These are phyloP conservation scores for Primulina eburnea DNA, from an alignment of 257 asterid genomes.

Conservation along the genomic window DNA sequence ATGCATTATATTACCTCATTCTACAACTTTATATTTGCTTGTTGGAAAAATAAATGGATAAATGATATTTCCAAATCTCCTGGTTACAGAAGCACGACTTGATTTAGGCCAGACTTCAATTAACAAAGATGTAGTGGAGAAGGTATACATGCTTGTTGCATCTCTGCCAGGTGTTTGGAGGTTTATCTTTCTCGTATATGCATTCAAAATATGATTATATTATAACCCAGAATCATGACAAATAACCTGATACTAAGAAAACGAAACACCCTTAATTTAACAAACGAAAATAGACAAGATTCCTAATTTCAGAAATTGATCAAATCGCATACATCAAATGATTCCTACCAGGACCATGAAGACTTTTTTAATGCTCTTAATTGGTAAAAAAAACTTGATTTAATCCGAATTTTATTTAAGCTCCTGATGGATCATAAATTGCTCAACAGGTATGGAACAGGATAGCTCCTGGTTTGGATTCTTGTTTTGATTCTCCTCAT, in stretches of 20 bases:
- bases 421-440: neutral
- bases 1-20: neutral
- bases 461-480: conserved; percentile 83
- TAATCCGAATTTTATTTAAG: neutral
- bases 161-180: conserved; percentile 17
- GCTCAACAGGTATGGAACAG: conserved; percentile 82
- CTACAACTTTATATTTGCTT: neutral
- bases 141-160: conserved; percentile 35
- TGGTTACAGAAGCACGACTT: conserved; percentile 63
- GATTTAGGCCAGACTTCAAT: conserved; percentile 61
- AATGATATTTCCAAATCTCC: conserved; percentile 12
- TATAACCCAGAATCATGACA: too few relatives aligned
- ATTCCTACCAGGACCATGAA: neutral
- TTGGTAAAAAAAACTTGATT: neutral
- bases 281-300: too few relatives aligned
- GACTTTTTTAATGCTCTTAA: neutral
- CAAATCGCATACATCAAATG: too few relatives aligned
- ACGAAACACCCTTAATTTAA: too few relatives aligned
- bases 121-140: conserved; percentile 77
- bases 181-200: conserved; percentile 8
- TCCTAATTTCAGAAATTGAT: neutral
- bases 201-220: neutral
- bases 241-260: too few relatives aligned
- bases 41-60: neutral
- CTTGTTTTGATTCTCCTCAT: conserved; percentile 70